Evolutionary conservation across 768 basidiomycete species (phyloP), one percentile per base, ranked within the genome.

Genomic region (Amanita pseudoporphyria): DNA sequence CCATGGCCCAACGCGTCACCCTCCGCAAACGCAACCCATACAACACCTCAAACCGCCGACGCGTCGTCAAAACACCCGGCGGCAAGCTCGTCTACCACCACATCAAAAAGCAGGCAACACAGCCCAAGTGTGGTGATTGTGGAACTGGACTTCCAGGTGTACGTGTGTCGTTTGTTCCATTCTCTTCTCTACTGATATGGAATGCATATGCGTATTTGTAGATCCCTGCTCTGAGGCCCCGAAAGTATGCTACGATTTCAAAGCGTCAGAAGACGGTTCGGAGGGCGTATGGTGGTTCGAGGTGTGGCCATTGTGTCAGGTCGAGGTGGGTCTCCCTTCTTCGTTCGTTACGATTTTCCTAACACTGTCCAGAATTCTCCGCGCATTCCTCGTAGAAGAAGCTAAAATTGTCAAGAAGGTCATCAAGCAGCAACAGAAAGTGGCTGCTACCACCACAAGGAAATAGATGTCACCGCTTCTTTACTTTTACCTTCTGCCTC

Each of bases 391-490:
- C 53, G 89, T 99, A 35, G 96, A 98, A 77, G 96, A 99, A 76
- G 96, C 96, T 39, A 98, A 98, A 78, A 98, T 99, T 61, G 96
- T 99, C 65, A 99, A 99, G 84, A 86, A 81, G 72, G 95, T 98
- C 59, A 93, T 97, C 78, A 96, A 96, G 77, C 84, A 86, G 64
- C 90, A 89, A 70, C 71, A 79, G 67, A 76, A 76, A 62, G 64
- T 61, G 32, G 56, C 66, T 40, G 53, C 57, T 51, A 56, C 65
- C n/a, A n/a, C n/a, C 13, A 18, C 22, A 48, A 68, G 70, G 61
- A 73, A 74, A 62, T 73, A 72, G 60, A 63, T 51, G 44, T 40
- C 19, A 32, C 42, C 49, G 56, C 26, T 43, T 43, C 28, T n/a
- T n/a, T n/a, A n/a, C n/a, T 48, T 48, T 48, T 9, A n/a, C n/a